A percentile compares a stretch with the other conserved stretches of the same genome.
Conservation (phyloP, 495 filamentous ascomycete species). For the Talaromyces liani region DNA sequence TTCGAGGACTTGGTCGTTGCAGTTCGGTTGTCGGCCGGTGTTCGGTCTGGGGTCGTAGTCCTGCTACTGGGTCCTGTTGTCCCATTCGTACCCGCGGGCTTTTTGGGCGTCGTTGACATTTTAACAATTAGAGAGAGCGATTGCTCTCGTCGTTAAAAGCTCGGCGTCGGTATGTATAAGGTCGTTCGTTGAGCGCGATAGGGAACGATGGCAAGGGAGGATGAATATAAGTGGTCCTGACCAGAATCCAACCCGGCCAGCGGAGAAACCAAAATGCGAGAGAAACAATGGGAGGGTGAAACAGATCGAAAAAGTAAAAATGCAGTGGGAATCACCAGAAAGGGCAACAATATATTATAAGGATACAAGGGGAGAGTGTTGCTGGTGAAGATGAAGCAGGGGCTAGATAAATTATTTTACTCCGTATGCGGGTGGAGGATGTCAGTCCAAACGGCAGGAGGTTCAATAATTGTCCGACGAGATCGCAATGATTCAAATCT, state of each 20-base stretch:
- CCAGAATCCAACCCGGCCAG: neutral
- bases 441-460: neutral
- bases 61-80: constrained; percentile 4
- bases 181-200: neutral
- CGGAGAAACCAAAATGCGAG: constrained; percentile 1
- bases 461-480: neutral
- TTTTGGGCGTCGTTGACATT: constrained; percentile 7
- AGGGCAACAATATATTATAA: neutral
- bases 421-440: constrained; percentile 2
- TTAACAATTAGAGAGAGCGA: neutral
- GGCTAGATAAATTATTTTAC: constrained; percentile 4
- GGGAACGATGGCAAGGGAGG: neutral
- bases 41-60: constrained; percentile 4
- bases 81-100: neutral
- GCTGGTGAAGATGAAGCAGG: neutral
- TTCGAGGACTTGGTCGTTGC: constrained; percentile 26
- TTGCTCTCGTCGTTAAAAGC: neutral
- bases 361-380: neutral
- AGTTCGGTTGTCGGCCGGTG: constrained; percentile 1
- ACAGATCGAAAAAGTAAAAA: neutral
- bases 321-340: neutral
- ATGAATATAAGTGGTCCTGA: neutral
- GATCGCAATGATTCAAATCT: neutral
- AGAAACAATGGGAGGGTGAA: neutral
- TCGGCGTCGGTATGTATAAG: neutral